Conservation (phyloP, 2,329 filamentous ascomycete species). For the Neonectria hederae region DNA sequence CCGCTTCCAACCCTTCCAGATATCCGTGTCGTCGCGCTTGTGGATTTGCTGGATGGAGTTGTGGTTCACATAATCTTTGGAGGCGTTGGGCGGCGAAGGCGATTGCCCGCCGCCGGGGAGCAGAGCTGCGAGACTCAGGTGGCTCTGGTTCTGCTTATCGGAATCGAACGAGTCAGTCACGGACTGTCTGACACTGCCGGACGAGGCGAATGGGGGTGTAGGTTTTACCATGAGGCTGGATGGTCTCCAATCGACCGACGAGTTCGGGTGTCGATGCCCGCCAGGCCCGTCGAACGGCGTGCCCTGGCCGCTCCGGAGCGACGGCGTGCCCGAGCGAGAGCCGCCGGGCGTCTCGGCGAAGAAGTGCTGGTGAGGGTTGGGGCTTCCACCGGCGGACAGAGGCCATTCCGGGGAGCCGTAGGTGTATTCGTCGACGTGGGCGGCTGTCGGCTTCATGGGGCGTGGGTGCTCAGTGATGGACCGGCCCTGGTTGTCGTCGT, state of each 20-base stretch:
- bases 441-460: conserved; percentile 29
- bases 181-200: conserved; percentile 23
- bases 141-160: conserved; percentile 52
- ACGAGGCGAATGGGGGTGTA: conserved; percentile 20
- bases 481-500: conserved; percentile 41
- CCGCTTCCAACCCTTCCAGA: conserved; percentile 56
- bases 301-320: conserved; percentile 38
- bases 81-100: conserved; percentile 36
- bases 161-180: conserved; percentile 30
- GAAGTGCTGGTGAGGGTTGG: conserved; percentile 35
- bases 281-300: conserved; percentile 34
- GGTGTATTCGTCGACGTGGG: conserved; percentile 38
- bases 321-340: conserved; percentile 42
- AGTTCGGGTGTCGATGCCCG: conserved; percentile 29
- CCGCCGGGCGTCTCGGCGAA: conserved; percentile 37
- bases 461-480: conserved; percentile 41
- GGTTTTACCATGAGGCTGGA: conserved; percentile 43
- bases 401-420: conserved; percentile 39
- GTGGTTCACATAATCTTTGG: conserved; percentile 45
- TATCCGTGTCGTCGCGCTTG: conserved; percentile 55
- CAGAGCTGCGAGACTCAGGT: conserved; percentile 53
- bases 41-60: conserved; percentile 52
- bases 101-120: conserved; percentile 44
- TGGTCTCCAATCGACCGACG: conserved; percentile 44
- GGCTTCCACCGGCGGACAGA: conserved; percentile 36